Conservation (phyloP, 257 asterid genomes). For the Echium plantagineum region DNA sequence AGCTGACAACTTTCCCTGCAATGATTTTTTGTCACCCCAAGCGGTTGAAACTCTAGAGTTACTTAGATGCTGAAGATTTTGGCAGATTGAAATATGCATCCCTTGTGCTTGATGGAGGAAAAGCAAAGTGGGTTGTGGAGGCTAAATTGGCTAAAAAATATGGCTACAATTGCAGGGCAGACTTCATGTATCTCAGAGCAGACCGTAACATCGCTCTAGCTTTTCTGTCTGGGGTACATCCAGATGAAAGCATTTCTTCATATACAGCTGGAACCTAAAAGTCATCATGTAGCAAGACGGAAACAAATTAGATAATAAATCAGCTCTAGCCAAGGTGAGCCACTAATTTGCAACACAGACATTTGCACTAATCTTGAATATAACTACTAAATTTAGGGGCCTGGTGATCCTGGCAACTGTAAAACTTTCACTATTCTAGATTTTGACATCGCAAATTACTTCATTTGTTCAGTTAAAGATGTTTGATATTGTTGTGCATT, state of each 20-base stretch:
- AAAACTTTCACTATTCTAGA: too few relatives aligned
- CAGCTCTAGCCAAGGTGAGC: background rate
- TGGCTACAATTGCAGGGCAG: conserved; percentile 37
- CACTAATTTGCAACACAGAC: background rate
- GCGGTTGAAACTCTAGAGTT: background rate
- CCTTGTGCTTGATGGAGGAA: background rate
- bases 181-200: conserved; percentile 77
- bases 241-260: conserved; percentile 84
- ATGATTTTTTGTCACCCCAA: background rate
- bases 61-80: background rate
- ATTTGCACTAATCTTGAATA: background rate
- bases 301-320: background rate
- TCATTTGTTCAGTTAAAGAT: too few relatives aligned
- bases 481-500: too few relatives aligned
- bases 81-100: background rate
- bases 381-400: too few relatives aligned
- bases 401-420: too few relatives aligned
- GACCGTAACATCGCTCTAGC: conserved; percentile 93
- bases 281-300: background rate
- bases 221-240: conserved; percentile 83
- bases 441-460: too few relatives aligned
- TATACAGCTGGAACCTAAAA: conserved; percentile 86
- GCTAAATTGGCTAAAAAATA: conserved; percentile 4
- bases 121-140: background rate
- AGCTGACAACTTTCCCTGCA: background rate